phyloP scores from a whole-genome alignment of 129 eudicot genomes.

The Ambrosia artemisiifolia region DNA sequence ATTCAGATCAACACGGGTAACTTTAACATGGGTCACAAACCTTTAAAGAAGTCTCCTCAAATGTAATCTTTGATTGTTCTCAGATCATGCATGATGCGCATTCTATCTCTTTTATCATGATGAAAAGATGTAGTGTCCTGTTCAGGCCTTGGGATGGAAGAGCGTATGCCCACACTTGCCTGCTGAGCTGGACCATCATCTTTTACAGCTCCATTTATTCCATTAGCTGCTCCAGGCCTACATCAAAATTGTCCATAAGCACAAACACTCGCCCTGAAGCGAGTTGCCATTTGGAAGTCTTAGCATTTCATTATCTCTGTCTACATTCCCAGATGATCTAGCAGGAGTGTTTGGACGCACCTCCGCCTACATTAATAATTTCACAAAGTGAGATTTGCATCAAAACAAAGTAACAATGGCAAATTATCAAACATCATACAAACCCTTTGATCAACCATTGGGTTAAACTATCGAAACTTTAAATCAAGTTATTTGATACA shows the following conservation, averaged over 20 bases:
- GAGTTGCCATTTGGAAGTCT: no score
- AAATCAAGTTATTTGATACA: no score
- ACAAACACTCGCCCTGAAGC: not conserved
- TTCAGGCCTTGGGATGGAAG: slow-evolving; percentile 59
- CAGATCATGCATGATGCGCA: no score
- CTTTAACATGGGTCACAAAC: no score
- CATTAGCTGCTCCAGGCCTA: slow-evolving; percentile 63
- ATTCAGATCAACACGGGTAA: no score
- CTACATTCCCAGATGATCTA: slow-evolving; percentile 40
- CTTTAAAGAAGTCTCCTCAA: no score
- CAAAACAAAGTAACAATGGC: not conserved
- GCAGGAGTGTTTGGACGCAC: slow-evolving; percentile 54
- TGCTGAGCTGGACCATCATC: slow-evolving; percentile 52
- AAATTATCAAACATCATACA: slow-evolving; percentile 6
- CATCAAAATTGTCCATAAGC: slow-evolving; percentile 16
- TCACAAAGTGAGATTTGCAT: not conserved
- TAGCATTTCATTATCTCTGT: no score
- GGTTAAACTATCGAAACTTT: no score
- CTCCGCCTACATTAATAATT: slow-evolving; percentile 45
- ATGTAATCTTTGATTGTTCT: no score
- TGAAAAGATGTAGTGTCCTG: slow-evolving; percentile 51
- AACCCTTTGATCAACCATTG: slow-evolving; percentile 49
- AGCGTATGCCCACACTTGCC: slow-evolving; percentile 50
- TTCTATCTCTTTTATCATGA: slow-evolving; percentile 64
- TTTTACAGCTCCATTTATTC: slow-evolving; percentile 57